Base-by-base conservation (phyloP, 352 stramenopile genomes). In the Globisporangium cystogenes region DNA sequence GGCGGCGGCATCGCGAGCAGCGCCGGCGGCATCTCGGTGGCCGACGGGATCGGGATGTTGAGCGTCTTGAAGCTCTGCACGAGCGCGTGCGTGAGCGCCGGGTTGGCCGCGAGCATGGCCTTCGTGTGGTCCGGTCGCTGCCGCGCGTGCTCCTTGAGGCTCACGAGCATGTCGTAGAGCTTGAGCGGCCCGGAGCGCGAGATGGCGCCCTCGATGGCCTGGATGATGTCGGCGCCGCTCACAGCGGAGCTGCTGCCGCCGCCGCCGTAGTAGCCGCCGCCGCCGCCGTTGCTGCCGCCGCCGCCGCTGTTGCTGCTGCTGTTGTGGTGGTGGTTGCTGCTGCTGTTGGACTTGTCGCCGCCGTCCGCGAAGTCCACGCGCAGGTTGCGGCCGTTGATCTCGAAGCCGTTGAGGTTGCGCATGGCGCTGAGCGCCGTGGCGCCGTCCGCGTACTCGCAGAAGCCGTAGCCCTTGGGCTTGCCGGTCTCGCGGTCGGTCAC, bases 401-500 rank as follows among this genome's bases (percentile, higher is more conserved):
- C 83, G 54, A 85, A 88, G 20, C 83, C 83, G 49, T 93, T 93
- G 26, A 93, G 68, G 59, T 93, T 93, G 18, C 83, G 76, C 83
- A 93, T 93, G 42, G 70, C 74, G 42, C 76, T 89, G 23, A 94
- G 67, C 16, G 79, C 81, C 16, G 83, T 81, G 58, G 14, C 81
- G 51, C 83, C 83, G 35, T 93, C 83, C 0, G 75, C 78, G 59
- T 93, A 93, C 57, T 93, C 83, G 55, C 83, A 93, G 59, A 93
- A 93, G 20, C 83, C 83, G 51, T 92, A 93, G 26, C 83, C 83
- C 55, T 93, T 93, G 35, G 83, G 81, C 50, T 93, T 93, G 6
- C 83, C 83, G 0, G 81, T 83, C 58, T 93, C 83, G 60, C 83
- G 70, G 53, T 93, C 83, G 7, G 81, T 92, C 56, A 93, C 83